phyloP scores from a whole-genome alignment of 2,329 filamentous ascomycete genomes.

The Arachnomyces sp. region DNA sequence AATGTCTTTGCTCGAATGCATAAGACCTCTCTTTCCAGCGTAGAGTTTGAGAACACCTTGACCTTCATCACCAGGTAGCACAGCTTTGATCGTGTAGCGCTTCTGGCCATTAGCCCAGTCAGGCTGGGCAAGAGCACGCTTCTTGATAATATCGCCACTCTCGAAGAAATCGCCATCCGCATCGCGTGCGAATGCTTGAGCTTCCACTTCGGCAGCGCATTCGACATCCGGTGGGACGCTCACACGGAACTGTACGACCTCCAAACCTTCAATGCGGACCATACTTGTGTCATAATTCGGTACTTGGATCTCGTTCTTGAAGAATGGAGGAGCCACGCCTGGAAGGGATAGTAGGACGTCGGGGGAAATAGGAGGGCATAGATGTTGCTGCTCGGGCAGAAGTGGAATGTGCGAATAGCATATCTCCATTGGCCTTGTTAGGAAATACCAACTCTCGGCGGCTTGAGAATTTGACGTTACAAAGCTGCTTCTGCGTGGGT shows the following conservation, averaged over 20 bases:
- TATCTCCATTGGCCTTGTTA: constrained; percentile 76
- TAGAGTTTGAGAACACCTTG: constrained; percentile 83
- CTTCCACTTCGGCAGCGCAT: constrained; percentile 84
- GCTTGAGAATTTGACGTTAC: constrained; percentile 60
- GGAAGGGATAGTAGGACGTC: constrained; percentile 82
- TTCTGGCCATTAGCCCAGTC: constrained; percentile 86
- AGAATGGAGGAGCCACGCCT: constrained; percentile 77
- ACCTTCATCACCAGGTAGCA: constrained; percentile 86
- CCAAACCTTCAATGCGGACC: constrained; percentile 77
- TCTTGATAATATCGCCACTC: constrained; percentile 75
- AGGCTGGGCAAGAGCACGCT: constrained; percentile 79
- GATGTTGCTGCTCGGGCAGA: constrained; percentile 79
- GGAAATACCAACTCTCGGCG: constrained; percentile 88
- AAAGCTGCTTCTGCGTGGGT: constrained; percentile 70
- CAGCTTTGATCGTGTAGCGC: constrained; percentile 84
- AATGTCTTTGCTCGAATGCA: constrained; percentile 96
- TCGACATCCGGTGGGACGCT: constrained; percentile 84
- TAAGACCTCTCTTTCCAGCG: constrained; percentile 85
- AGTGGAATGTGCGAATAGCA: constrained; percentile 96
- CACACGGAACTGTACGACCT: constrained; percentile 85
- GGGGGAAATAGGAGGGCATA: constrained; percentile 78
- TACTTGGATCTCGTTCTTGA: constrained; percentile 71
- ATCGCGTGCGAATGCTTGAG: constrained; percentile 69
- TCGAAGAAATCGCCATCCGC: constrained; percentile 88
- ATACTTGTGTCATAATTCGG: constrained; percentile 85